Conservation (phyloP, 192 early-diverging fungal species). For the Umbelopsis isabellina region DNA sequence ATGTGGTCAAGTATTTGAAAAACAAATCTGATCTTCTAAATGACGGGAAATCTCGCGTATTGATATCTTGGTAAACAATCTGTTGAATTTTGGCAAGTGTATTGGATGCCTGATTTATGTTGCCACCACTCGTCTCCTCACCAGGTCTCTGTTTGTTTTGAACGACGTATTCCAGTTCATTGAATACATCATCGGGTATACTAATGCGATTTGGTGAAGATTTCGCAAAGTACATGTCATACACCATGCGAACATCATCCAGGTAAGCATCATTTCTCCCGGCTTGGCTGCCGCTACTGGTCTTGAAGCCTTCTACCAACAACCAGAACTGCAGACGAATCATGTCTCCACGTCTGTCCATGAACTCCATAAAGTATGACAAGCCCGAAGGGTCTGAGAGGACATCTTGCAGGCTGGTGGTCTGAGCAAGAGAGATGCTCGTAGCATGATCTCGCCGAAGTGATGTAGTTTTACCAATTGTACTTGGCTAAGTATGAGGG, state of each 20-base stretch:
- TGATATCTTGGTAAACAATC: constrained; percentile 68
- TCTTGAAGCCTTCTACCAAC: constrained; percentile 66
- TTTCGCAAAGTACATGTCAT: constrained; percentile 54
- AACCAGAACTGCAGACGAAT: constrained; percentile 76
- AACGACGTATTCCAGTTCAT: constrained; percentile 40
- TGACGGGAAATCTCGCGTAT: constrained; percentile 55
- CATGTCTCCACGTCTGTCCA: constrained; percentile 70
- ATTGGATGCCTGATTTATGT: constrained; percentile 25
- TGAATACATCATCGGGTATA: constrained; percentile 37
- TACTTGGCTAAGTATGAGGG: constrained; percentile 35
- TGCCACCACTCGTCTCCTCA: neutral
- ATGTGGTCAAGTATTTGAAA: constrained; percentile 61
- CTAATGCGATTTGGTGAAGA: constrained; percentile 42
- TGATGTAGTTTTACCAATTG: neutral
- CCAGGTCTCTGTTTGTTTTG: constrained; percentile 11
- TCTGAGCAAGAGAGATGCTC: constrained; percentile 7
- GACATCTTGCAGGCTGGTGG: constrained; percentile 46
- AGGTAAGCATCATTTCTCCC: constrained; percentile 42
- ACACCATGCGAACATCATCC: constrained; percentile 54
- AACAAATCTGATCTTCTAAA: constrained; percentile 68
- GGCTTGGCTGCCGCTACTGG: constrained; percentile 19
- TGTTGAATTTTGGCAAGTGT: constrained; percentile 54
- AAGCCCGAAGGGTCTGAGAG: constrained; percentile 67
- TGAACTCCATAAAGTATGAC: constrained; percentile 81
- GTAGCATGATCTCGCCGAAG: neutral